Conservation (phyloP, 179 eudicot genomes). For the Spinacia oleracea region DNA sequence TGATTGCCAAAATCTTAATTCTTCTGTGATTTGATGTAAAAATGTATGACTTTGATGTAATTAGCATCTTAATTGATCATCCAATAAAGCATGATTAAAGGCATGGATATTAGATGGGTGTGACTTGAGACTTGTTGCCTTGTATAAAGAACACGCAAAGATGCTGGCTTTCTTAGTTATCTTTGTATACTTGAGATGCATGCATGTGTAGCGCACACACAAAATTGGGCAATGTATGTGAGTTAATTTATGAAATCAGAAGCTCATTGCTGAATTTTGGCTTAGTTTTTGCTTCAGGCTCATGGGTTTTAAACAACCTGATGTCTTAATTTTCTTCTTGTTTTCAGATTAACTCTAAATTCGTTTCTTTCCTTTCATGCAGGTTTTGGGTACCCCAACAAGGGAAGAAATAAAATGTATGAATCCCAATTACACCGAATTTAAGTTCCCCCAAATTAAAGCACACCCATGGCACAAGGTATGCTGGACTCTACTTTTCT, state of each 20-base stretch:
- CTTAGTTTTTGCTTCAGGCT: background rate
- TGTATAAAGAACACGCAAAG: background rate
- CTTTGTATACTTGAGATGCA: no score
- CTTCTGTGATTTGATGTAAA: background rate
- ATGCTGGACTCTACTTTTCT: slow-evolving; percentile 8
- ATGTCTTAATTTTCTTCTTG: background rate
- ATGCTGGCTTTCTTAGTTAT: background rate
- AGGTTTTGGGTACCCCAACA: slow-evolving; percentile 96
- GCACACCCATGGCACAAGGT: slow-evolving; percentile 99
- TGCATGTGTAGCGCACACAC: background rate
- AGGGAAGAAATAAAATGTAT: slow-evolving; percentile 94
- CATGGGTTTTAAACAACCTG: background rate
- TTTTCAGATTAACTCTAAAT: background rate
- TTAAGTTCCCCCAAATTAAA: slow-evolving; percentile 90
- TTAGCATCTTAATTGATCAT: background rate
- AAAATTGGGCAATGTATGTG: background rate
- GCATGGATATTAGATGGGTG: background rate
- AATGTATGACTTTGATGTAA: background rate
- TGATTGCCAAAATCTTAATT: slow-evolving; percentile 20
- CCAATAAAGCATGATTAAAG: background rate
- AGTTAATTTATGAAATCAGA: background rate
- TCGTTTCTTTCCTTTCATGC: slow-evolving; percentile 17
- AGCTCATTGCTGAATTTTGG: background rate
- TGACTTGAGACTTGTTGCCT: background rate
- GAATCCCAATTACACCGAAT: slow-evolving; percentile 93